A percentile compares a stretch with the other conserved stretches of the same genome.
Conservation (phyloP, 2,329 filamentous ascomycete genomes). For the Curvularia sp. region DNA sequence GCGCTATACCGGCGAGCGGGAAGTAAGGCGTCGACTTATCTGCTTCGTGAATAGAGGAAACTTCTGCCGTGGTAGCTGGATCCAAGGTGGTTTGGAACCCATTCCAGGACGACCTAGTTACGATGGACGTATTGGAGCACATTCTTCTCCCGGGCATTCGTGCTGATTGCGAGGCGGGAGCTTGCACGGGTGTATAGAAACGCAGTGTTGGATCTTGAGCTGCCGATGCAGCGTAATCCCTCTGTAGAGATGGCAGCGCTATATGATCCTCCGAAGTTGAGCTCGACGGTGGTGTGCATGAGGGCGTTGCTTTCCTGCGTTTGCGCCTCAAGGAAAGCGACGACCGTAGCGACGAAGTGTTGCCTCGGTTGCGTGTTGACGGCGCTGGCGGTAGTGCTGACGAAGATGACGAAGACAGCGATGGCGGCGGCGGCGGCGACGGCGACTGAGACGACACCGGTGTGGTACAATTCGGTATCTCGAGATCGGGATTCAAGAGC, state of each 20-base stretch:
- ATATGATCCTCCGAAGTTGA: not conserved
- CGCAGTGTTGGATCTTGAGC: not conserved
- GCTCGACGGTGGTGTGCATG: not conserved
- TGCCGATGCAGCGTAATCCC: not conserved
- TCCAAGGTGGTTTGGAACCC: not conserved
- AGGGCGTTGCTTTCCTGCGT: not conserved
- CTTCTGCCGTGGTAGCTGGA: not conserved
- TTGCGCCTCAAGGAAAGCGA: not conserved
- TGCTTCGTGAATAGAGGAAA: not conserved
- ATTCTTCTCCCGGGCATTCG: not conserved
- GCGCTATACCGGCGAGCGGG: not conserved
- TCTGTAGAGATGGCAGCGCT: not conserved
- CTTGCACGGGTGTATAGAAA: not conserved
- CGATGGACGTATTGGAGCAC: not conserved
- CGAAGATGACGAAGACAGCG: not conserved
- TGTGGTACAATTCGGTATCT: constrained; percentile 6
- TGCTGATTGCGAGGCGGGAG: no score
- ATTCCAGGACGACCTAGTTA: not conserved
- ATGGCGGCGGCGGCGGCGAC: not conserved
- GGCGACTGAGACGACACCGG: not conserved
- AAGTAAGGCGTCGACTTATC: not conserved
- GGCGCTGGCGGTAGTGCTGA: not conserved
- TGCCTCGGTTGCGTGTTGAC: not conserved
- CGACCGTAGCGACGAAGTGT: not conserved
- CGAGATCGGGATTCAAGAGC: constrained; percentile 13